phyloP scores from a whole-genome alignment of 2,329 filamentous ascomycete genomes.

The Cryphonectria radicalis region DNA sequence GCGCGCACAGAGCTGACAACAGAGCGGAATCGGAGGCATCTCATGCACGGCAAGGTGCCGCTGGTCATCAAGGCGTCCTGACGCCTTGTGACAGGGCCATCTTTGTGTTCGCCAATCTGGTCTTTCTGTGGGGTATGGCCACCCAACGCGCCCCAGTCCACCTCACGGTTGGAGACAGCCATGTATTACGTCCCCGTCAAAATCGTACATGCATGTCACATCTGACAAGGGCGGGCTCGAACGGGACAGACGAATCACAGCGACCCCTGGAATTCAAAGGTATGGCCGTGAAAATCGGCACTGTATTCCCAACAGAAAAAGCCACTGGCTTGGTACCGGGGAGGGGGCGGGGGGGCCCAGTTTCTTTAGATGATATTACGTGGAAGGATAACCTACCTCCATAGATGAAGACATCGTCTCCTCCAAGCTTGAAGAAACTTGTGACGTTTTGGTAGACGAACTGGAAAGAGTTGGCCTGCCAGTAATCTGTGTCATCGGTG shows the following conservation, averaged over 20 bases:
- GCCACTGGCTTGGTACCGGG: background rate
- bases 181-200: background rate
- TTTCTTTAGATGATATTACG: background rate
- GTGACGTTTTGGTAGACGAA: conserved; percentile 68
- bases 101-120: background rate
- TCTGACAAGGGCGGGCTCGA: background rate
- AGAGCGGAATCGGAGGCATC: background rate
- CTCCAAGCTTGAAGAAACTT: conserved; percentile 70
- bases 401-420: conserved; percentile 68
- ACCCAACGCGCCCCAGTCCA: background rate
- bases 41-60: background rate
- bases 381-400: conserved; percentile 47
- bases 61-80: background rate
- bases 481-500: conserved; percentile 68
- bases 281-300: conserved; percentile 15
- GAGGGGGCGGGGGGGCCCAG: no score
- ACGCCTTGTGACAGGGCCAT: background rate
- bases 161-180: background rate
- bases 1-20: background rate
- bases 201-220: conserved; percentile 10
- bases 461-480: conserved; percentile 65
- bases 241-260: background rate
- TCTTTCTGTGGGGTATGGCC: background rate
- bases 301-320: conserved; percentile 1
- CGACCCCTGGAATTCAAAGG: background rate